Conservation (phyloP, 768 basidiomycete species). For the Pisolithus tinctorius region DNA sequence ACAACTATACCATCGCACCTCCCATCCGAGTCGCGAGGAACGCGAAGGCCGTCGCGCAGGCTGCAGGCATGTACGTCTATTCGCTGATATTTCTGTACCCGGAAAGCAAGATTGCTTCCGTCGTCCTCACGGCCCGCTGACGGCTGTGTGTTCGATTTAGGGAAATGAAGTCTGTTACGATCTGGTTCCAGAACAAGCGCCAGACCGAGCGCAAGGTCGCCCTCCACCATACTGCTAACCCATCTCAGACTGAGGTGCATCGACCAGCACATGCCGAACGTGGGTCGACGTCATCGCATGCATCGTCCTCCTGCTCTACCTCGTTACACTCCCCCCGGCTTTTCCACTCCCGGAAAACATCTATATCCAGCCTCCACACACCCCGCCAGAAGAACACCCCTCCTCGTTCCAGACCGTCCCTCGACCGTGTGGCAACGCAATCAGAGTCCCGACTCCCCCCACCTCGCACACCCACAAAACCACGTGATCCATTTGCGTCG, state of each 20-base stretch:
- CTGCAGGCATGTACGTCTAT: constrained; percentile 54
- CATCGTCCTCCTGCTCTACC: constrained; percentile 20
- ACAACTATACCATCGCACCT: constrained; percentile 63
- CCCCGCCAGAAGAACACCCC: constrained; percentile 25
- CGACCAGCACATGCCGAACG: constrained; percentile 5
- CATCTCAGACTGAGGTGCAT: constrained; percentile 13
- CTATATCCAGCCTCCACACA: constrained; percentile 15
- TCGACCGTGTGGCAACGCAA: constrained; percentile 24
- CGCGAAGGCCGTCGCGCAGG: constrained; percentile 54
- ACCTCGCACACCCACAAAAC: constrained; percentile 24
- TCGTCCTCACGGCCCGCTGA: constrained; percentile 7
- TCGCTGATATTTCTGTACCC: not conserved
- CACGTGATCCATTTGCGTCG: constrained; percentile 22
- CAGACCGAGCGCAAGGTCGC: constrained; percentile 50
- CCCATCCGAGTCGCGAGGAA: constrained; percentile 70
- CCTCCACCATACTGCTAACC: constrained; percentile 30
- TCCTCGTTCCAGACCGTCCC: constrained; percentile 25
- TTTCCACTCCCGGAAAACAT: constrained; percentile 33
- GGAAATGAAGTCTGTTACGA: constrained; percentile 32
- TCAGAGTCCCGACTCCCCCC: constrained; percentile 25
- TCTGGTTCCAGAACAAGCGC: constrained; percentile 31
- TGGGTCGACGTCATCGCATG: constrained; percentile 12
- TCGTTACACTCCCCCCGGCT: constrained; percentile 25
- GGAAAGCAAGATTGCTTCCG: constrained; percentile 6
- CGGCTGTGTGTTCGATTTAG: constrained; percentile 6